phyloP scores from a whole-genome alignment of 805 yeast genomes.

The Hanseniaspora jakobsenii region DNA sequence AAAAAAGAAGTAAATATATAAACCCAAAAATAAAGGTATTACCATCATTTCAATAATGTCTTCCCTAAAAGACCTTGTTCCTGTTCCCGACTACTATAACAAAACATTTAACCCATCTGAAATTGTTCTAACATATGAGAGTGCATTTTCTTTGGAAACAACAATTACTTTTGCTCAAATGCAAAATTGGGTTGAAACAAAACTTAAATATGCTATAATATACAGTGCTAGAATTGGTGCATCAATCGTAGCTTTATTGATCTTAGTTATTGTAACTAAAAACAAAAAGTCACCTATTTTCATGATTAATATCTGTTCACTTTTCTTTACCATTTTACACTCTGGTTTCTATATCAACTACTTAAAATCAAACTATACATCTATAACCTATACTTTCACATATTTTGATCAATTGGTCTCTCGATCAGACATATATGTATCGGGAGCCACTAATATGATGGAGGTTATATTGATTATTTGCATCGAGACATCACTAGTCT shows the following conservation, averaged over 20 bases:
- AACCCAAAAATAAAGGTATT: no score
- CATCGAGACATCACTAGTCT: constrained; percentile 54
- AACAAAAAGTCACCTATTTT: constrained; percentile 58
- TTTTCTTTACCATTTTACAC: constrained; percentile 46
- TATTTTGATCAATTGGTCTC: constrained; percentile 34
- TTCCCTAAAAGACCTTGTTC: background rate
- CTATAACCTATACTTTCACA: constrained; percentile 39
- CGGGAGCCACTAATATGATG: constrained; percentile 52
- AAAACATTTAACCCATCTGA: constrained; percentile 22
- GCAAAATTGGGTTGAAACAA: constrained; percentile 29
- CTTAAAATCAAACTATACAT: constrained; percentile 40
- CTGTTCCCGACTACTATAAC: constrained; percentile 19
- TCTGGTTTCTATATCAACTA: constrained; percentile 48
- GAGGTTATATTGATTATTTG: constrained; percentile 47
- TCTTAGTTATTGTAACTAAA: constrained; percentile 39
- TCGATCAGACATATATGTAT: constrained; percentile 32
- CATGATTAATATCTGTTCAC: constrained; percentile 52
- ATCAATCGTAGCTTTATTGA: constrained; percentile 35
- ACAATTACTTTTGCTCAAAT: constrained; percentile 33
- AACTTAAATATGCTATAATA: constrained; percentile 33
- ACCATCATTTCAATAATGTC: no score
- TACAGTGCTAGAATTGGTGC: constrained; percentile 52
- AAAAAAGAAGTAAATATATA: no score
- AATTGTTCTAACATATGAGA: constrained; percentile 31
- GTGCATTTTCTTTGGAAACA: constrained; percentile 31